A percentile compares a stretch with the other conserved stretches of the same genome.
Conservation (phyloP, 2,329 filamentous ascomycete genomes). For the Aspergillus oerlinghausenensis region DNA sequence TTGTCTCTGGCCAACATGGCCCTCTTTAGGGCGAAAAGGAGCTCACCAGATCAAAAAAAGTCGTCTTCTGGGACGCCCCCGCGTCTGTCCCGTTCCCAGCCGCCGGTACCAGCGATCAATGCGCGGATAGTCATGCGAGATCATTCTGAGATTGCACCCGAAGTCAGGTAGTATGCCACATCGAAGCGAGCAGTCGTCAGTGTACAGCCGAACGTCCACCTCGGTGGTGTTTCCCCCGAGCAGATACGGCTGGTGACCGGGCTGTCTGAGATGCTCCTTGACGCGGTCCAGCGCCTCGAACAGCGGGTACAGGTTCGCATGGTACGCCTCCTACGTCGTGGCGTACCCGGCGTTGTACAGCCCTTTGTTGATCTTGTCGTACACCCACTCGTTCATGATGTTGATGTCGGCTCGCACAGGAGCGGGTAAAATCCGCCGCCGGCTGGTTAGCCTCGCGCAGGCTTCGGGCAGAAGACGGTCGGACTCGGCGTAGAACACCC, state of each 20-base stretch:
- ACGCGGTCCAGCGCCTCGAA: slow-evolving; percentile 70
- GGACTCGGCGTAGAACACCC: slow-evolving; percentile 76
- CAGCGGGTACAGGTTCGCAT: slow-evolving; percentile 61
- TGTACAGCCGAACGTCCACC: slow-evolving; percentile 68
- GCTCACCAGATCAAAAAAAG: slow-evolving; percentile 41
- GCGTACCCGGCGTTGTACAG: slow-evolving; percentile 67
- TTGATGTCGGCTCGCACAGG: slow-evolving; percentile 63
- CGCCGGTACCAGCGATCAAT: slow-evolving; percentile 45
- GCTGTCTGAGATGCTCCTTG: slow-evolving; percentile 60
- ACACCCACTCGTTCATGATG: slow-evolving; percentile 71
- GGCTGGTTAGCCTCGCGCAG: slow-evolving; percentile 50
- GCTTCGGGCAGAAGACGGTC: slow-evolving; percentile 59
- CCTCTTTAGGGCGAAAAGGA: not conserved
- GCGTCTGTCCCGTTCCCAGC: slow-evolving; percentile 38
- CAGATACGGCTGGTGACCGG: slow-evolving; percentile 58
- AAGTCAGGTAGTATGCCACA: slow-evolving; percentile 73
- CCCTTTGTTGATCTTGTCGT: slow-evolving; percentile 54
- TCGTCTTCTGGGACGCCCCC: slow-evolving; percentile 43
- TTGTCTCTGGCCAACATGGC: slow-evolving; percentile 2
- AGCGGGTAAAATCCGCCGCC: slow-evolving; percentile 62
- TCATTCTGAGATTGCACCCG: slow-evolving; percentile 64
- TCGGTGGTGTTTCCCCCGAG: slow-evolving; percentile 72
- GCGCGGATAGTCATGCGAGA: slow-evolving; percentile 55
- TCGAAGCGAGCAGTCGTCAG: slow-evolving; percentile 65
- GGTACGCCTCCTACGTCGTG: slow-evolving; percentile 70